Evolutionary conservation across 2,329 filamentous ascomycete genomes (phyloP), one percentile per base, ranked within the genome.

Genomic region (Alternaria ethzedia): DNA sequence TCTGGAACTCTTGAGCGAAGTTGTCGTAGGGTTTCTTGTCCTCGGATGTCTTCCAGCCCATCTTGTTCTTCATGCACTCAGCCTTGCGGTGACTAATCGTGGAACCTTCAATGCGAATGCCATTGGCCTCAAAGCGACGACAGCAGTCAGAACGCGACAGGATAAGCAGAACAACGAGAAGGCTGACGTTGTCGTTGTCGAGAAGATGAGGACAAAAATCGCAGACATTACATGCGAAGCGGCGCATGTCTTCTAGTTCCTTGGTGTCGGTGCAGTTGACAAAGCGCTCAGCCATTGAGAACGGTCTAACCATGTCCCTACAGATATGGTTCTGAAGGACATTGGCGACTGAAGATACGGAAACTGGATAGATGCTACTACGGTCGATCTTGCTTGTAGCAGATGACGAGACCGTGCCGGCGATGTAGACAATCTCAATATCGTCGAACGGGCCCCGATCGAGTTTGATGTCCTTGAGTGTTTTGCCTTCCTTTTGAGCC

Each of bases 141-240:
- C 76, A 78, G 57, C 77, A 74, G 56, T 80, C 78, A 3, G 77
- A 78, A 6, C 78, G 73, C 1, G 75, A 73, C 8, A 80, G 63
- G 20, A 80, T 79, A 13, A 80, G 73, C 0, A 80, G 67, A 2
- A 80, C 74, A 9, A 79, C 72, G 9, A 80, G 73, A 4, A 80
- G 68, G 54, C 74, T 78, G 45, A 77, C 71, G 49, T 80, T 80
- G 57, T 80, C 78, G 52, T 80, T 80, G 59, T 80, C 78, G 9
- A 80, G 73, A 17, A 80, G 73, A 50, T 80, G 78, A 15, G 78
- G 78, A n/a, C 75, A 76, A 46, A 75, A 80, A 57, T 80, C 77
- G 59, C 74, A 77, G 21, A 79, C 72, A 46, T 78, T 74, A 45
- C 74, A 78, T 9, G 76, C 78, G 36, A 78, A 78, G 21, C 74